Evolutionary conservation across 306 rosid genomes (phyloP).

Genomic region (Cicer chorassanicum): DNA sequence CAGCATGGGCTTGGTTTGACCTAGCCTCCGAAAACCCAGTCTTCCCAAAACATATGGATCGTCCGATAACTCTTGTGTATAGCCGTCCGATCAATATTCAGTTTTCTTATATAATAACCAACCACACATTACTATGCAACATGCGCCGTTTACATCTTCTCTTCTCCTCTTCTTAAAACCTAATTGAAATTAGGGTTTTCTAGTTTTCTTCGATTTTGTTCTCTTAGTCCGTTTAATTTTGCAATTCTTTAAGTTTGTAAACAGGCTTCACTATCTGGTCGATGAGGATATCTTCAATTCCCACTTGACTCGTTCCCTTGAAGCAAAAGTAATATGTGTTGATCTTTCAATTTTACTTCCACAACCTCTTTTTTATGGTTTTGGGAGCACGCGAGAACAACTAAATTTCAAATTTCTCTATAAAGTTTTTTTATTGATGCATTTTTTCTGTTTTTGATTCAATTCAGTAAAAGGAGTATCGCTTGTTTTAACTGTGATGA

Average conservation of each 20-base stretch:
- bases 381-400: slow-evolving; percentile 52
- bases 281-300: slow-evolving; percentile 67
- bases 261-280: slow-evolving; percentile 89
- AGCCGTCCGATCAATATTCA: slow-evolving; percentile 43
- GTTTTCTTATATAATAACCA: slow-evolving; percentile 18
- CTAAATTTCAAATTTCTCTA: slow-evolving; percentile 44
- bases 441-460: neutral
- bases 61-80: too few species aligned
- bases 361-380: neutral
- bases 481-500: slow-evolving; percentile 62
- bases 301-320: slow-evolving; percentile 97
- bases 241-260: neutral
- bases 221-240: neutral
- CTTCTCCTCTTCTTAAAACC: neutral
- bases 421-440: neutral
- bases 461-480: neutral
- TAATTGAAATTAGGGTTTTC: slow-evolving; percentile 32
- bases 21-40: too few species aligned
- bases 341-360: slow-evolving; percentile 45
- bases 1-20: too few species aligned
- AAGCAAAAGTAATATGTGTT: slow-evolving; percentile 74
- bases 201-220: too few species aligned
- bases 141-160: neutral
- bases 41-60: too few species aligned
- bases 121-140: fast-evolving